Percentiles rank a stretch among this genome's conserved stretches.
Conservation (phyloP, 768 basidiomycete genomes). For the Guyanaporus albipodus region DNA sequence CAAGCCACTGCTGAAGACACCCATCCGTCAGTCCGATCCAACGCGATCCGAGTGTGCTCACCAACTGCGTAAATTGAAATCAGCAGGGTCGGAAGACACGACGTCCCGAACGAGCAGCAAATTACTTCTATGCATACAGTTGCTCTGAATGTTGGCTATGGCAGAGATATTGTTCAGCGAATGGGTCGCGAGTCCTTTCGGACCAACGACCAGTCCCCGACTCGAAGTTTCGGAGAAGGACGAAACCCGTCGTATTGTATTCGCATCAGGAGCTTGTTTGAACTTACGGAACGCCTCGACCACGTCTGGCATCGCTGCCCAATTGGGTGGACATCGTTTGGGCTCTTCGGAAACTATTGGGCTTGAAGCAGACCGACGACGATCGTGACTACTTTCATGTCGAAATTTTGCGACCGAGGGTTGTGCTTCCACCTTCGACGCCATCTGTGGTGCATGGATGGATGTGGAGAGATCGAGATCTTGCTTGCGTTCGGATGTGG, state of each 20-base stretch:
- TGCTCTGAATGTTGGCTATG: conserved; percentile 9
- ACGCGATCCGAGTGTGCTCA: background rate
- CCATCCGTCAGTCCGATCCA: background rate
- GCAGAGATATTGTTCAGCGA: conserved; percentile 10
- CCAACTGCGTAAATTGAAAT: conserved; percentile 19
- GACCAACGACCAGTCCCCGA: conserved; percentile 7
- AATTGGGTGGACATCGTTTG: conserved; percentile 4
- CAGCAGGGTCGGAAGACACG: conserved; percentile 11
- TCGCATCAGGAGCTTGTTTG: conserved; percentile 2
- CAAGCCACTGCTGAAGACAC: conserved; percentile 4
- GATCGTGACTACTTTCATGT: background rate
- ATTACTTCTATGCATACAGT: conserved; percentile 1
- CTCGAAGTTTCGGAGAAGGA: conserved; percentile 1
- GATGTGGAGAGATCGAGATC: conserved; percentile 9
- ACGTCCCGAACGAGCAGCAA: conserved; percentile 13
- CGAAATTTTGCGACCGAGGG: background rate
- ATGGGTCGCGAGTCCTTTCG: conserved; percentile 17
- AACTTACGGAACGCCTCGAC: conserved; percentile 15
- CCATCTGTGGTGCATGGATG: conserved; percentile 10
- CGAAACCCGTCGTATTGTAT: conserved; percentile 6
- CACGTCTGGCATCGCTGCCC: conserved; percentile 18
- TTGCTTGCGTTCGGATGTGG: background rate
- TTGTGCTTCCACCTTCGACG: background rate
- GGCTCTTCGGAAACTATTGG: background rate
- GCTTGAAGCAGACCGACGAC: background rate